These are phyloP conservation scores for Botryosphaeria dothidea DNA, from an alignment of 2,329 filamentous ascomycete species.

Conservation along the genomic window DNA sequence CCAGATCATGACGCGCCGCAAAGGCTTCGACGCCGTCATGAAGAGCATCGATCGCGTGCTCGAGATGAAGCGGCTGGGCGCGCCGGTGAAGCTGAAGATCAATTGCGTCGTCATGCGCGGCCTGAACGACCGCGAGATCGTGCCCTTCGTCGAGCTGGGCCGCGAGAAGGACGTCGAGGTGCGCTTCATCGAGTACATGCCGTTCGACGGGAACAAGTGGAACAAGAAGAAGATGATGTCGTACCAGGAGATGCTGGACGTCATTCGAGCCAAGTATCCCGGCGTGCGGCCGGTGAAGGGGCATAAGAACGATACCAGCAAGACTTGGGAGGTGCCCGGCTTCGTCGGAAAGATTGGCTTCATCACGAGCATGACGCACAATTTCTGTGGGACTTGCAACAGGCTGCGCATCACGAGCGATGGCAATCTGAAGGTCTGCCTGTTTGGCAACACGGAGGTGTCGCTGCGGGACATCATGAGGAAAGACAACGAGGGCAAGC, in stretches of 20 bases:
- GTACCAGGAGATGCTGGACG: slow-evolving; percentile 85
- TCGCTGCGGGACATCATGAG: slow-evolving; percentile 86
- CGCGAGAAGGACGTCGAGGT: slow-evolving; percentile 85
- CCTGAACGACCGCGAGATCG: slow-evolving; percentile 84
- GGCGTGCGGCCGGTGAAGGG: slow-evolving; percentile 68
- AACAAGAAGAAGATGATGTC: slow-evolving; percentile 87
- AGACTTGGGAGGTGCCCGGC: slow-evolving; percentile 86
- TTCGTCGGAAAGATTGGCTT: slow-evolving; percentile 90
- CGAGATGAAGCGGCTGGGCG: slow-evolving; percentile 84
- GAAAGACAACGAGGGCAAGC: slow-evolving; percentile 72
- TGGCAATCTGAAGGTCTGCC: slow-evolving; percentile 93
- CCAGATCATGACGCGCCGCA: slow-evolving; percentile 91
- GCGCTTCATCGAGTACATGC: slow-evolving; percentile 99
- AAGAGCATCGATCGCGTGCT: slow-evolving; percentile 84
- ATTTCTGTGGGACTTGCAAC: slow-evolving; percentile 96
- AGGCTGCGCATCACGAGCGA: slow-evolving; percentile 91
- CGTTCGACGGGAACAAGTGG: slow-evolving; percentile 98
- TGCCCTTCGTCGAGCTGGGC: slow-evolving; percentile 88
- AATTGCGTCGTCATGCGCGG: slow-evolving; percentile 98
- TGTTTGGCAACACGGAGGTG: slow-evolving; percentile 94
- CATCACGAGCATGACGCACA: slow-evolving; percentile 99
- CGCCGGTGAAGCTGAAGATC: slow-evolving; percentile 88
- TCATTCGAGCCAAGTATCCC: slow-evolving; percentile 75
- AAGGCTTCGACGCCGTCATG: slow-evolving; percentile 90
- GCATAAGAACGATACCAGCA: slow-evolving; percentile 92